A percentile compares a stretch with the other conserved stretches of the same genome.
Evolutionary conservation across 768 basidiomycete species (phyloP).

Genomic region (Clathrus columnatus): DNA sequence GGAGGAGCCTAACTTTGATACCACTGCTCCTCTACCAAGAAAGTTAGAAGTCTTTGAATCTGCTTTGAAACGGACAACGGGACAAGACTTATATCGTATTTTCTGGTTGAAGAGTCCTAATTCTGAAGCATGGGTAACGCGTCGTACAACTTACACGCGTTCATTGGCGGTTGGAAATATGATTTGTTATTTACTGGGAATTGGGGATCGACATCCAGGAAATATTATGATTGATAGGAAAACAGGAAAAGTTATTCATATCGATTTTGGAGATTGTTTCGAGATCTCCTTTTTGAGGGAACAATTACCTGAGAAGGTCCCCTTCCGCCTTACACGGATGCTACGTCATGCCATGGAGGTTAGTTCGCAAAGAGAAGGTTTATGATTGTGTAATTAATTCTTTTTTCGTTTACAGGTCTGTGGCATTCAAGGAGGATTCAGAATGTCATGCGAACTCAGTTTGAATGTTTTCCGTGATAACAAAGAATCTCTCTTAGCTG

Average conservation of each 20-base stretch:
- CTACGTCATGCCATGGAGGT: constrained; percentile 44
- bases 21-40: constrained; percentile 27
- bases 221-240: constrained; percentile 38
- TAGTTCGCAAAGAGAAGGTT: not conserved
- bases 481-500: constrained; percentile 40
- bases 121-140: constrained; percentile 41
- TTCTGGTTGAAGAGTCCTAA: constrained; percentile 42
- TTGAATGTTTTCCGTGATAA: constrained; percentile 41
- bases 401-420: constrained; percentile 24
- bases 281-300: constrained; percentile 34
- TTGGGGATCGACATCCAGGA: constrained; percentile 42
- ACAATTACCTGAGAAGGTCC: constrained; percentile 42
- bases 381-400: not conserved
- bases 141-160: constrained; percentile 39
- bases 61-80: constrained; percentile 41
- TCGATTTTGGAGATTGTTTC: constrained; percentile 39
- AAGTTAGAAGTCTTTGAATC: constrained; percentile 47
- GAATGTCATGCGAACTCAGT: constrained; percentile 33
- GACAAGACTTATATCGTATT: constrained; percentile 43
- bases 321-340: constrained; percentile 44
- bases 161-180: constrained; percentile 38
- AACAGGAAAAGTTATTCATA: constrained; percentile 37
- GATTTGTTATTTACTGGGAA: constrained; percentile 41
- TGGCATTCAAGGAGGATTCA: constrained; percentile 40
- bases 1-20: constrained; percentile 99